Evolutionary conservation across 208 protist species (phyloP).

Genomic region (Trypanosoma platydactyli): DNA sequence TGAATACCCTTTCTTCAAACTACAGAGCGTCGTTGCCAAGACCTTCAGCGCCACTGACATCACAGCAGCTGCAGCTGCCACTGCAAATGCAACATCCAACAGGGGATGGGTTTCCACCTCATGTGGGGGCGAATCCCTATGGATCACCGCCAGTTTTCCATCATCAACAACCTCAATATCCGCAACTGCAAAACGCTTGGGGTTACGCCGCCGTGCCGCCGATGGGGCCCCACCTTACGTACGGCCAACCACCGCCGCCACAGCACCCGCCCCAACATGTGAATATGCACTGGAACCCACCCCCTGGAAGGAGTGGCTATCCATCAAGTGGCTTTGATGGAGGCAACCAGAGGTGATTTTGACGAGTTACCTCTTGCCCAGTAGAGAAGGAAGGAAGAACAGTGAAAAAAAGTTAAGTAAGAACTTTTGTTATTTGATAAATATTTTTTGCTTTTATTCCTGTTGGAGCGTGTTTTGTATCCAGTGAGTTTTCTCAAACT

Average conservation of each 20-base stretch:
- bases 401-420: background rate
- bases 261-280: constrained; percentile 6
- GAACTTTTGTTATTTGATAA: too few species aligned
- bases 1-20: background rate
- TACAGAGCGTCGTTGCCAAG: too few species aligned
- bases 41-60: too few species aligned
- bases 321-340: background rate
- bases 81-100: too few species aligned
- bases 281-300: background rate
- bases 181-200: background rate
- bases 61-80: too few species aligned
- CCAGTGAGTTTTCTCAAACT: too few species aligned
- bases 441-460: too few species aligned
- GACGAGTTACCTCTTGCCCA: background rate
- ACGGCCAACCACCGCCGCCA: background rate
- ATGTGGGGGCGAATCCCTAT: too few species aligned
- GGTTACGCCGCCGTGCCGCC: background rate
- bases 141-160: too few species aligned
- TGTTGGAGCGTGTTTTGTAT: too few species aligned
- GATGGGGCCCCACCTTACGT: background rate
- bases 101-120: too few species aligned
- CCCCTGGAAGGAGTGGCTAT: background rate
- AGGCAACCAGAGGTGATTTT: too few species aligned
- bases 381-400: background rate
- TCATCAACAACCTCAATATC: constrained; percentile 1